These are phyloP conservation scores for Auricularia sp. DNA, from an alignment of 768 basidiomycete genomes.

Conservation along the genomic window DNA sequence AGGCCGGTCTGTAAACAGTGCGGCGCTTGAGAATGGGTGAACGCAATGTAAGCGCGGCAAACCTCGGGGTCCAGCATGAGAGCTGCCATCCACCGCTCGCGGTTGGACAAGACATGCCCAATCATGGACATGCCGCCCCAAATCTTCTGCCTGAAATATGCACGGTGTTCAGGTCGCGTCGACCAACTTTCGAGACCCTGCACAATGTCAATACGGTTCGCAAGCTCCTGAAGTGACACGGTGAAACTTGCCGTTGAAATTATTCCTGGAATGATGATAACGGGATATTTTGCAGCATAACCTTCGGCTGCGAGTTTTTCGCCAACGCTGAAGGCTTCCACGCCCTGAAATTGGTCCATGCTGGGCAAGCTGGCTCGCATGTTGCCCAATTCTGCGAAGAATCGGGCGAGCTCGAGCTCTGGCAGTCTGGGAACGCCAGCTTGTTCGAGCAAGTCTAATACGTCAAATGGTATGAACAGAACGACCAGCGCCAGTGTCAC, in stretches of 20 bases:
- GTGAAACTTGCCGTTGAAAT: conserved; percentile 61
- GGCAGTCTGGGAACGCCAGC: neutral
- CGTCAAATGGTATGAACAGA: neutral
- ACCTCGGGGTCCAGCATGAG: conserved; percentile 77
- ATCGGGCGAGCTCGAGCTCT: neutral
- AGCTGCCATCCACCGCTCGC: conserved; percentile 81
- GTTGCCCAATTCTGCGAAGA: conserved; percentile 1
- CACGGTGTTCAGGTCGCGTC: conserved; percentile 70
- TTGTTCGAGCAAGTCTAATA: neutral
- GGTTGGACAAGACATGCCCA: conserved; percentile 72
- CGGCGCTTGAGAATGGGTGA: neutral
- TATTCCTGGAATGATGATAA: conserved; percentile 83
- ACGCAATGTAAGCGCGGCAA: conserved; percentile 6
- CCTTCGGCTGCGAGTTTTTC: conserved; percentile 17
- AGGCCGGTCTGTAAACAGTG: conserved; percentile 27
- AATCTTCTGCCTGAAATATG: conserved; percentile 84
- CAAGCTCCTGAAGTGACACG: too few relatives aligned
- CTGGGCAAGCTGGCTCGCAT: conserved; percentile 11
- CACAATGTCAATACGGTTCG: too few relatives aligned
- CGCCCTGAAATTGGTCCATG: conserved; percentile 12
- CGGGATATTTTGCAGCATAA: conserved; percentile 56
- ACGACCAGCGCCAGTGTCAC: neutral
- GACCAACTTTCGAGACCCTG: conserved; percentile 91
- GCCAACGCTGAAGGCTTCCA: conserved; percentile 18
- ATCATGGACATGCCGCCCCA: conserved; percentile 56